Evolutionary conservation across 495 filamentous ascomycete genomes (phyloP), one percentile per base, ranked within the genome.

Genomic region (Darksidea phi): DNA sequence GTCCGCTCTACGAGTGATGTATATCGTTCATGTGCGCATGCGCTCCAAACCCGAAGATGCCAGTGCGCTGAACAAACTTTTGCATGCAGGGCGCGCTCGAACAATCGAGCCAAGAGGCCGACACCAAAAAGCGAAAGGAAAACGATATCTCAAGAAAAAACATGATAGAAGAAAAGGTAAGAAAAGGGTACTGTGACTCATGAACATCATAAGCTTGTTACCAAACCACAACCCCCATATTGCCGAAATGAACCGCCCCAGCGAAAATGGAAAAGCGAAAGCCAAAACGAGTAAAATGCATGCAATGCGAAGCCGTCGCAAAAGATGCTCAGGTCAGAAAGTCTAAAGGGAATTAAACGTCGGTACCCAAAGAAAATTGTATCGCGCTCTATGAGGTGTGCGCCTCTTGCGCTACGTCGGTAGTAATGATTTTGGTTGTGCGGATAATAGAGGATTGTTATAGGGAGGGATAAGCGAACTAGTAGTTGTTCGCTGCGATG

Each of bases 401-500:
- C 60, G 47, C 52, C 52, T 18, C 41, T 8, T 48, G 45, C 43
- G 37, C 42, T 32, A 10, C 4, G 28, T 32, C 28, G 28, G 28
- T 32, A 32, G 28, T 32, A 32, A 10, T 32, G 28, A 10, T 32
- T 32, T 32, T 32, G 28, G 28, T 32, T 32, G 3, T 32, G 28
- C 28, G 28, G 28, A 32, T 32, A 32, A 10, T 28, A 49, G 34
- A 37, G 20, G 15, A 34, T 50, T 52, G 8, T 17, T 26, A 15
- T 50, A 28, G 45, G 11, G 25, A 56, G 11, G 49, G 34, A 53
- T 25, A 26, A 18, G n/a, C 46, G 28, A 18, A 54, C 60, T 68
- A 72, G 57, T 67, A 72, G 61, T 72, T 67, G 28, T 69, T 58
- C 13, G 68, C 68, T 32, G 68, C 59, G 36, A 72, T 67, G 57